Evolutionary conservation across 139 green algal species (phyloP).

Genomic region (Yamagishiella unicocca): DNA sequence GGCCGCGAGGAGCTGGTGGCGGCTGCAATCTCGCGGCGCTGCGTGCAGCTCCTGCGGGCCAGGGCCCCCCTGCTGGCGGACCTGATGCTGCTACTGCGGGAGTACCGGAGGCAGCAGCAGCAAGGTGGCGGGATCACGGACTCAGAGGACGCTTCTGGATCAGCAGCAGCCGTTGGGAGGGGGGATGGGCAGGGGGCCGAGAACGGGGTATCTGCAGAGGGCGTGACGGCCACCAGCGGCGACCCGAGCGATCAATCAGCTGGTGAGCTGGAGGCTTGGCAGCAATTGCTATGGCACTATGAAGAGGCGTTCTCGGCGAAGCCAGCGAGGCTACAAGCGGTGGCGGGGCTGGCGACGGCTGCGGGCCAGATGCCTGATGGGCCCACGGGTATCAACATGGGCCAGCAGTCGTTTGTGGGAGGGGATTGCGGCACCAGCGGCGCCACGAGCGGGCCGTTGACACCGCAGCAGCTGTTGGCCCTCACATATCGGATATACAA

Average conservation of each 20-base stretch:
- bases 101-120: not conserved
- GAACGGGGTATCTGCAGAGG: not conserved
- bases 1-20: not conserved
- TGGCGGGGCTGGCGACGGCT: not conserved
- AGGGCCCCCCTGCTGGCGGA: not conserved
- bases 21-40: not conserved
- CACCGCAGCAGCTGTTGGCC: conserved; percentile 2
- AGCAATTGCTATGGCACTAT: not conserved
- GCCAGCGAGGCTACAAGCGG: not conserved
- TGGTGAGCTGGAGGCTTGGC: too few species aligned
- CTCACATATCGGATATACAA: conserved; percentile 6
- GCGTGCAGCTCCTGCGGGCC: not conserved
- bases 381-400: too few species aligned
- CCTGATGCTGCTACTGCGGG: not conserved
- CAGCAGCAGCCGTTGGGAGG: not conserved
- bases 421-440: not conserved
- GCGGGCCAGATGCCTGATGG: too few species aligned
- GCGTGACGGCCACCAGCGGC: too few species aligned
- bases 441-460: not conserved
- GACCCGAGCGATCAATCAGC: too few species aligned
- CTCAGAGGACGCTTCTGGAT: not conserved
- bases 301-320: not conserved
- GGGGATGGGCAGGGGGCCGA: not conserved
- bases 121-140: not conserved
- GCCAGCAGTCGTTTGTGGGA: too few species aligned